These are phyloP conservation scores for Plenodomus tracheiphilus DNA, from an alignment of 2,329 filamentous ascomycete species.

Conservation along the genomic window DNA sequence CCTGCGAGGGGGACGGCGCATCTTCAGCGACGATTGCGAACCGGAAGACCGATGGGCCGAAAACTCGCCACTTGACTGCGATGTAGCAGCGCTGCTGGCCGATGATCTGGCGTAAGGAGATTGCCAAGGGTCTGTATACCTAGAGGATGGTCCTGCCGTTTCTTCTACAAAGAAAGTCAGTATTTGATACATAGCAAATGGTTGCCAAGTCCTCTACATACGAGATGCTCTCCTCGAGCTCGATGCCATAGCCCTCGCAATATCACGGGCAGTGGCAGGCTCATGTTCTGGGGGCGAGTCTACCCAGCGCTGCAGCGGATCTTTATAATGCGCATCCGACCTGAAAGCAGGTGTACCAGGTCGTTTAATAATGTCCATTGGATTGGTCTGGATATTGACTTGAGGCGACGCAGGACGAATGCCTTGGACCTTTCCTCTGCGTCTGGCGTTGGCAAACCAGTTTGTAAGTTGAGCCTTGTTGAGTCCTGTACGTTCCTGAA, in stretches of 20 bases:
- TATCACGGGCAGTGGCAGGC: constrained; percentile 25
- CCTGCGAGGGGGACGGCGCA: constrained; percentile 12
- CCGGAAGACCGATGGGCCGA: constrained; percentile 17
- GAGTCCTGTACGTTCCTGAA: constrained; percentile 25
- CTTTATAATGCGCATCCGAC: constrained; percentile 8
- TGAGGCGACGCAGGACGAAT: constrained; percentile 10
- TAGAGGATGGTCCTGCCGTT: background rate
- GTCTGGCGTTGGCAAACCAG: constrained; percentile 35
- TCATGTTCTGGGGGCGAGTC: constrained; percentile 35
- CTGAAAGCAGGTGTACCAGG: constrained; percentile 26
- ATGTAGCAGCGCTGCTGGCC: constrained; percentile 29
- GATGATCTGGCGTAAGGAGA: constrained; percentile 20
- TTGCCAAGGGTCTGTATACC: constrained; percentile 11
- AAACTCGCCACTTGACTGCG: constrained; percentile 23
- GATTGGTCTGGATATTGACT: constrained; percentile 6
- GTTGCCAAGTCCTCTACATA: constrained; percentile 1
- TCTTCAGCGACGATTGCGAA: constrained; percentile 19
- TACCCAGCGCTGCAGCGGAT: constrained; percentile 34
- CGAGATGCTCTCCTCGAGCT: constrained; percentile 6
- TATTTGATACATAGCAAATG: background rate
- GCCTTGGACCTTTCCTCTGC: constrained; percentile 24
- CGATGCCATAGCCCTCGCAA: constrained; percentile 30
- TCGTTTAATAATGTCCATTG: constrained; percentile 27
- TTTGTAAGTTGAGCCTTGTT: constrained; percentile 31
- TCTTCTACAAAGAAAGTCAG: background rate